Percentiles rank a stretch among this genome's conserved stretches.
Conservation (phyloP, 2,329 filamentous ascomycete genomes). For the Diplodia corticola region DNA sequence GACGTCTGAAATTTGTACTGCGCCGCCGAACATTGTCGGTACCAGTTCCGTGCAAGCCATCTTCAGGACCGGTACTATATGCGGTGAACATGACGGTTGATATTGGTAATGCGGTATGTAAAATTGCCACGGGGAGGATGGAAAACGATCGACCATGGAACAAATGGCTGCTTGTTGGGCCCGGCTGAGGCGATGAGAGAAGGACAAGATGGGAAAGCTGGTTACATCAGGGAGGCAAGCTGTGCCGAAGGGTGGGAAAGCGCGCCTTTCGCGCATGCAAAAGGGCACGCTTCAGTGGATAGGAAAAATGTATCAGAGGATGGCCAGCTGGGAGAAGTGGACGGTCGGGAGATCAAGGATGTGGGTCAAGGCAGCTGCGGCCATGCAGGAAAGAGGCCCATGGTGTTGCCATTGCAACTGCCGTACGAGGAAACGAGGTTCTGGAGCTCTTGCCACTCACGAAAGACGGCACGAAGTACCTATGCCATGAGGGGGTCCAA, state of each 20-base stretch:
- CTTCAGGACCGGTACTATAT: slow-evolving; percentile 1
- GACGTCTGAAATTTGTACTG: neutral
- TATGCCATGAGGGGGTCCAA: neutral
- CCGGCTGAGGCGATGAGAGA: neutral
- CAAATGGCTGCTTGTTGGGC: neutral
- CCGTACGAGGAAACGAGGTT: neutral
- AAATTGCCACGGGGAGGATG: neutral
- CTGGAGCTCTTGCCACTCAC: neutral
- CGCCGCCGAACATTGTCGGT: slow-evolving; percentile 1
- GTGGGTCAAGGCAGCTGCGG: neutral
- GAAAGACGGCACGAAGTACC: neutral
- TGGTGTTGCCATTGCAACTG: neutral
- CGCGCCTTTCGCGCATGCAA: neutral
- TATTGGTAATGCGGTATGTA: neutral
- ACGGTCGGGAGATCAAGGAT: neutral
- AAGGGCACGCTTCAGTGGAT: neutral
- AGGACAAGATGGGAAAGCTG: neutral
- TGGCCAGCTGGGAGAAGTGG: neutral
- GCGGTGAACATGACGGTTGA: neutral
- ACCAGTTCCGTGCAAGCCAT: neutral
- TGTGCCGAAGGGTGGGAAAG: neutral
- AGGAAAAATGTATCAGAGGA: neutral
- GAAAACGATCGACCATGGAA: neutral
- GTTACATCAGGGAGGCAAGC: neutral
- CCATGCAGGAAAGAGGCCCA: neutral